Evolutionary conservation across 78 protist species (phyloP).

Genomic region (slime mould (Dictyostelium discoideum)): DNA sequence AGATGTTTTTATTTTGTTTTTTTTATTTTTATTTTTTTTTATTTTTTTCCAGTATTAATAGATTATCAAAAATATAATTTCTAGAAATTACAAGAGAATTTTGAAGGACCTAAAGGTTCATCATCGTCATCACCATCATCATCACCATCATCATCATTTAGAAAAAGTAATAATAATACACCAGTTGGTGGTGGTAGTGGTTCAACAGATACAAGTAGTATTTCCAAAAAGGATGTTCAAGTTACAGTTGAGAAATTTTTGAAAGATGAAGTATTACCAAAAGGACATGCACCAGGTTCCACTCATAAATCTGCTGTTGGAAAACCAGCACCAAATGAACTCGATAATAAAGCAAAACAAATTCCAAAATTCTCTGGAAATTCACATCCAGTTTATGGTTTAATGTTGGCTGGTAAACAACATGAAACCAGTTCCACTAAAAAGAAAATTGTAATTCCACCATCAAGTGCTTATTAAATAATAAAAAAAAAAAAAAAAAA

Average conservation of each 20-base stretch:
- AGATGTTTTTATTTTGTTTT: not conserved
- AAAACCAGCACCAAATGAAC: slow-evolving; percentile 46
- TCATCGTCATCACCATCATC: not conserved
- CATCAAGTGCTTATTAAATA: slow-evolving; percentile 53
- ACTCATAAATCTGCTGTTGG: slow-evolving; percentile 22
- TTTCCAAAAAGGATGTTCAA: slow-evolving; percentile 12
- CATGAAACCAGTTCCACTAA: slow-evolving; percentile 44
- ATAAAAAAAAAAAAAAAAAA: not conserved
- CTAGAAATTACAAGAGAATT: slow-evolving; percentile 14
- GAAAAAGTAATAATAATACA: not conserved
- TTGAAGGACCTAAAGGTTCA: slow-evolving; percentile 23
- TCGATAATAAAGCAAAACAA: slow-evolving; percentile 29
- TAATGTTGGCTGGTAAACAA: slow-evolving; percentile 56
- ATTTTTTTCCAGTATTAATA: not conserved
- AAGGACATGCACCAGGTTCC: slow-evolving; percentile 59
- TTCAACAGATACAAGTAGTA: not conserved
- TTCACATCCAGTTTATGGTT: slow-evolving; percentile 60
- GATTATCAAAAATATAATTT: not conserved
- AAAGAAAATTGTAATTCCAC: slow-evolving; percentile 74
- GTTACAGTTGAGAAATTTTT: slow-evolving; percentile 42
- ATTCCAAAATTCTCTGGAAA: slow-evolving; percentile 29
- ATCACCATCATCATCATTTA: not conserved
- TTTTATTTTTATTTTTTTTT: not conserved
- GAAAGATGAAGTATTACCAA: slow-evolving; percentile 51
- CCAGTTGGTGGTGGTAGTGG: not conserved